A percentile compares a stretch with the other conserved stretches of the same genome.
These are phyloP conservation scores for Coemansia sp. DNA, from an alignment of 192 early-diverging fungal genomes.

Conservation along the genomic window DNA sequence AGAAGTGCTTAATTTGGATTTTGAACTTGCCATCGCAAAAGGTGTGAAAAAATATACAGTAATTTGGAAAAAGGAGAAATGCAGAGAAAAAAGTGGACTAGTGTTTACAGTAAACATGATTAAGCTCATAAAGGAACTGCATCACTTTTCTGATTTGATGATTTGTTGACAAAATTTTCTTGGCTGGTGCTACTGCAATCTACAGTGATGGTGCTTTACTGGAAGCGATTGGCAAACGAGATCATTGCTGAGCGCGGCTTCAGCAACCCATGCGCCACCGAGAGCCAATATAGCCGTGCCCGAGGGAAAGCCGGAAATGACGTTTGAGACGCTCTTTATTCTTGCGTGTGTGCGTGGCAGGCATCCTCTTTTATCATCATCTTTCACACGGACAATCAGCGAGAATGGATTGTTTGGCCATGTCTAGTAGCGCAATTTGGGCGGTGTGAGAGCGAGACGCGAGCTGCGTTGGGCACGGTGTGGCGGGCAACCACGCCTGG, in stretches of 20 bases:
- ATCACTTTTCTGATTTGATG: neutral
- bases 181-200: neutral
- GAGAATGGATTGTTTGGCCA: neutral
- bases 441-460: neutral
- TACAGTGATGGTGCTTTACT: neutral
- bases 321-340: neutral
- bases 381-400: neutral
- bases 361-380: neutral
- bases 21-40: neutral
- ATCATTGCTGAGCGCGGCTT: constrained; percentile 49
- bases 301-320: constrained; percentile 2
- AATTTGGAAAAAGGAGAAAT: neutral
- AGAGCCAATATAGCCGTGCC: neutral
- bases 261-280: neutral
- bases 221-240: neutral
- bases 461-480: neutral
- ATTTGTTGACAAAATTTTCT: neutral
- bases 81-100: neutral
- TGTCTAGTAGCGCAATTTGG: neutral
- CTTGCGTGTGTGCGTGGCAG: neutral
- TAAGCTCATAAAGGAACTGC: neutral
- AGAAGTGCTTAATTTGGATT: neutral
- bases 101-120: neutral
- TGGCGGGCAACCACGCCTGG: neutral
- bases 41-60: neutral